phyloP scores from a whole-genome alignment of 2,329 filamentous ascomycete genomes.

The Thelonectria rubi region DNA sequence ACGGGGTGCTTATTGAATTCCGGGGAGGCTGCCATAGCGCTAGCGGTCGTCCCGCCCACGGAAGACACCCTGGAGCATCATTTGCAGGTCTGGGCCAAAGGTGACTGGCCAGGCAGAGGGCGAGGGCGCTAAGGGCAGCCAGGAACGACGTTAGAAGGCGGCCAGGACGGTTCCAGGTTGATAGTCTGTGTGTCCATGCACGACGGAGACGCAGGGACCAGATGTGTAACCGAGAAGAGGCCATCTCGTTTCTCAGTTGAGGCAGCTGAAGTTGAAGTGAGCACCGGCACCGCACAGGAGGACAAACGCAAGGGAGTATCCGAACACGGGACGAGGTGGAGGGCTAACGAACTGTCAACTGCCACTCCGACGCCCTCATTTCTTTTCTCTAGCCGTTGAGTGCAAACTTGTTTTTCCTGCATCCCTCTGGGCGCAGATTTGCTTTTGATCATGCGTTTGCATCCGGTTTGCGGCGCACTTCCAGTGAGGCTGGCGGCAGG shows the following conservation, averaged over 20 bases:
- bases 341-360: too few species aligned
- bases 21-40: conserved; percentile 14
- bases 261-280: too few species aligned
- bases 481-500: conserved; percentile 1
- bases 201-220: conserved; percentile 6
- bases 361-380: neutral
- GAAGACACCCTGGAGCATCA: neutral
- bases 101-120: neutral
- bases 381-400: conserved; percentile 1
- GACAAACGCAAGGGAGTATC: too few species aligned
- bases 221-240: conserved; percentile 15
- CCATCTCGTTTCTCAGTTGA: neutral
- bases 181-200: neutral
- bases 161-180: conserved; percentile 3
- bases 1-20: conserved; percentile 6
- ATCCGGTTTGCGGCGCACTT: conserved; percentile 17
- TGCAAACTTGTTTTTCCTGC: conserved; percentile 1
- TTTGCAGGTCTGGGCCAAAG: neutral
- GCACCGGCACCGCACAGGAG: too few species aligned
- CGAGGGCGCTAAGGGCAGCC: conserved; percentile 17
- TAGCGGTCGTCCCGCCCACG: conserved; percentile 32
- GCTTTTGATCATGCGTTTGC: conserved; percentile 30
- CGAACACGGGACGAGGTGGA: neutral
- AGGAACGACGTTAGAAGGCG: conserved; percentile 25
- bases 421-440: conserved; percentile 1